These are phyloP conservation scores for Arthrobotrys sinensis DNA, from an alignment of 2,329 filamentous ascomycete genomes.

Conservation along the genomic window DNA sequence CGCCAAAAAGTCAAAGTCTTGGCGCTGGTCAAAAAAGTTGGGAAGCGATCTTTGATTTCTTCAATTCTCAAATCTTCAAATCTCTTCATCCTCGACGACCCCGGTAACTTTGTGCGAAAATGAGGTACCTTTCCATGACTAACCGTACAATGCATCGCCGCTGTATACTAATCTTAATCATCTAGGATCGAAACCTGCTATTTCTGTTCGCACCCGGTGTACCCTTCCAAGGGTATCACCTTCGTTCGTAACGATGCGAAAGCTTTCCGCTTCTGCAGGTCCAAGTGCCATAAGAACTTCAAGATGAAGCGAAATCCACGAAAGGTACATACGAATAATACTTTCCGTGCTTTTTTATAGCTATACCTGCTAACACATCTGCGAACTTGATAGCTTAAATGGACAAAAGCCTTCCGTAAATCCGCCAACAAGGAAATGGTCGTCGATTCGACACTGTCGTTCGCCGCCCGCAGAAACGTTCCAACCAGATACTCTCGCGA, in stretches of 20 bases:
- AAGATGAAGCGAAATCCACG: slow-evolving; percentile 64
- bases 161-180: background rate
- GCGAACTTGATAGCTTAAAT: slow-evolving; percentile 77
- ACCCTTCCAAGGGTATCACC: slow-evolving; percentile 77
- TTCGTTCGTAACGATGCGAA: slow-evolving; percentile 79
- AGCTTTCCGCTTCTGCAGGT: slow-evolving; percentile 78
- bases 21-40: slow-evolving; percentile 17
- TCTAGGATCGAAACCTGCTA: slow-evolving; percentile 77
- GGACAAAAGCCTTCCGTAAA: slow-evolving; percentile 94
- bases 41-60: slow-evolving; percentile 17
- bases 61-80: slow-evolving; percentile 25
- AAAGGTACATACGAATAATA: slow-evolving; percentile 33
- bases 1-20: slow-evolving; percentile 23
- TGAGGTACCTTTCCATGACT: slow-evolving; percentile 38
- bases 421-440: slow-evolving; percentile 89
- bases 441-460: slow-evolving; percentile 93
- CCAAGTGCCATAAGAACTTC: slow-evolving; percentile 76
- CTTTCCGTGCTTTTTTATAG: background rate
- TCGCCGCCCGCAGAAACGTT: slow-evolving; percentile 92
- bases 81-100: slow-evolving; percentile 1
- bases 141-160: background rate
- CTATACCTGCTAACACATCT: background rate
- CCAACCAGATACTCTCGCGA: slow-evolving; percentile 97
- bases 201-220: slow-evolving; percentile 79
- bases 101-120: slow-evolving; percentile 28